Evolutionary conservation across 495 filamentous ascomycete genomes (phyloP).

Genomic region (Clohesyomyces aquaticus): DNA sequence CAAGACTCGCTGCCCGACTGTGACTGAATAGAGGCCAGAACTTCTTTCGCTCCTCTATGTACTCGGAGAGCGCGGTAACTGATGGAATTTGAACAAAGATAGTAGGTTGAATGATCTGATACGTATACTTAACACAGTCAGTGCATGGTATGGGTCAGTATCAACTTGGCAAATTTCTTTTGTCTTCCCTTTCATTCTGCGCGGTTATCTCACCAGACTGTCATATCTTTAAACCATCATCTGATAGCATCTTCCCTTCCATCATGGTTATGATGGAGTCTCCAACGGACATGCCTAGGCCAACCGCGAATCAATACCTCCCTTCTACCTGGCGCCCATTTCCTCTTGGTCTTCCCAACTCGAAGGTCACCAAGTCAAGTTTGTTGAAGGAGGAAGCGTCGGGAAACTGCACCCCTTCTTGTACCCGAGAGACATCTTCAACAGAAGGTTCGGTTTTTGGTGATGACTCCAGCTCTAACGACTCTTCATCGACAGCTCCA

Average conservation of each 20-base stretch:
- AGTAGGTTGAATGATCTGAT: neutral
- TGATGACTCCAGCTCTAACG: constrained; percentile 24
- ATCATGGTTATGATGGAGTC: constrained; percentile 26
- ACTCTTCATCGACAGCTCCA: constrained; percentile 24
- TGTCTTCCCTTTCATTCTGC: neutral
- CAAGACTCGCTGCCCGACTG: constrained; percentile 17
- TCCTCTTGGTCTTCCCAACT: constrained; percentile 17
- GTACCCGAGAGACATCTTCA: constrained; percentile 10
- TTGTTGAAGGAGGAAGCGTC: neutral
- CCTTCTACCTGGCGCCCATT: constrained; percentile 17
- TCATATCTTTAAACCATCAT: constrained; percentile 2
- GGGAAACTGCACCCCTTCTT: neutral
- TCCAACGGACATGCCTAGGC: constrained; percentile 5
- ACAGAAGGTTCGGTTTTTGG: constrained; percentile 25
- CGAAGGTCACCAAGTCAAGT: neutral
- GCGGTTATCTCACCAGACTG: neutral
- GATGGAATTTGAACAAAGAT: neutral
- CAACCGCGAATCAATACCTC: constrained; percentile 11
- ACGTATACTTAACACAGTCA: constrained; percentile 11
- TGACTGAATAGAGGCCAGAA: neutral
- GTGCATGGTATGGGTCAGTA: neutral
- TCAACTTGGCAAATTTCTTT: constrained; percentile 5
- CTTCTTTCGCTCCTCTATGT: neutral
- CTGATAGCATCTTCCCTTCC: neutral
- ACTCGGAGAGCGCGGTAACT: neutral